Percentiles rank a stretch among this genome's conserved stretches.
phyloP scores from a whole-genome alignment of 2,329 filamentous ascomycete genomes.

The Monosporascus sp. region DNA sequence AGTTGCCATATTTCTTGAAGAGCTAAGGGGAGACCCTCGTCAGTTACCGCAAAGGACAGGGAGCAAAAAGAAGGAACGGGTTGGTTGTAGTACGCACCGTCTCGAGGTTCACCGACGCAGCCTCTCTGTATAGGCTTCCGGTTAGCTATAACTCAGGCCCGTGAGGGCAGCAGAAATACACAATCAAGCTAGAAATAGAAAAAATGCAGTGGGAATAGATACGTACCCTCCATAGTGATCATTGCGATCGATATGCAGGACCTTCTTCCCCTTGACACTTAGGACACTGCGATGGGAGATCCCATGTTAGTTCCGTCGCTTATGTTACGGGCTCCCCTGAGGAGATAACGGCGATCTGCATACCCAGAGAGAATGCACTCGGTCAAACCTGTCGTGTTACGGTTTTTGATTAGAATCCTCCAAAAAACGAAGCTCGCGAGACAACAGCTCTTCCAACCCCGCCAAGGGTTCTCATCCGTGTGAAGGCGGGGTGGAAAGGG shows the following conservation, averaged over 20 bases:
- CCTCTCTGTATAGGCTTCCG: slow-evolving; percentile 56
- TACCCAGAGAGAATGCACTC: slow-evolving; percentile 99
- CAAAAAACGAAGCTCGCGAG: background rate
- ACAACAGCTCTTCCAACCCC: slow-evolving; percentile 3
- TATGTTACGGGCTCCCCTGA: slow-evolving; percentile 1
- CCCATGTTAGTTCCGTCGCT: background rate
- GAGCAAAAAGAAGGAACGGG: slow-evolving; percentile 4
- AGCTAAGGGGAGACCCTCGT: slow-evolving; percentile 38
- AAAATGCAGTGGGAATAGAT: slow-evolving; percentile 6
- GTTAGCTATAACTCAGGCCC: slow-evolving; percentile 6
- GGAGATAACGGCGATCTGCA: slow-evolving; percentile 18
- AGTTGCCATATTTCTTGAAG: slow-evolving; percentile 95
- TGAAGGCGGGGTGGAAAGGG: slow-evolving; percentile 3
- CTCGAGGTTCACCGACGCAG: slow-evolving; percentile 94
- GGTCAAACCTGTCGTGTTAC: slow-evolving; percentile 66
- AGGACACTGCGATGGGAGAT: slow-evolving; percentile 59
- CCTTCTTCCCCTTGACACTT: slow-evolving; percentile 98
- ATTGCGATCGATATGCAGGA: slow-evolving; percentile 97
- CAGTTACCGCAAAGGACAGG: slow-evolving; percentile 4
- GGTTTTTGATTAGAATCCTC: slow-evolving; percentile 26
- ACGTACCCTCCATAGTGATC: slow-evolving; percentile 96
- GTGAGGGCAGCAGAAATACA: slow-evolving; percentile 17
- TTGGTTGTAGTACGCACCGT: slow-evolving; percentile 51
- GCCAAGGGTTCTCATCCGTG: slow-evolving; percentile 5
- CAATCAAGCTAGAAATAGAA: slow-evolving; percentile 12